Conservation (phyloP, 2,329 filamentous ascomycete genomes). For the Colletotrichum lupini region DNA sequence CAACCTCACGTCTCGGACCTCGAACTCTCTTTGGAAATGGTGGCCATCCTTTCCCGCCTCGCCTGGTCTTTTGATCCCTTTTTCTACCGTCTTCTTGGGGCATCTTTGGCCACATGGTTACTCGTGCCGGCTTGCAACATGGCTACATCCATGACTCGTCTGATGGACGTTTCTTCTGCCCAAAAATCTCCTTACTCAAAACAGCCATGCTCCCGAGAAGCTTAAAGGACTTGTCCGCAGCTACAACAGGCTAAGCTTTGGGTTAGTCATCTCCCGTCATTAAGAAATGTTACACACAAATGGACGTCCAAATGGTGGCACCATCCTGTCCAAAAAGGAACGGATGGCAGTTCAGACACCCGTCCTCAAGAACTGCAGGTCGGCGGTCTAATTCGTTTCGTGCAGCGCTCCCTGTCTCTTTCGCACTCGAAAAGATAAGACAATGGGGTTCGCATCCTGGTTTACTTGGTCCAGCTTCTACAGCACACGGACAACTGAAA, state of each 20-base stretch:
- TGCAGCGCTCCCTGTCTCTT: neutral
- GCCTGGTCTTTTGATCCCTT: neutral
- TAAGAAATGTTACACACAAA: neutral
- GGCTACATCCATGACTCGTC: slow-evolving; percentile 27
- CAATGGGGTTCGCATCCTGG: neutral
- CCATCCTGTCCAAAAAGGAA: slow-evolving; percentile 9
- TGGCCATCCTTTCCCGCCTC: neutral
- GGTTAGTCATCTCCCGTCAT: neutral
- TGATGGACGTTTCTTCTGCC: slow-evolving; percentile 9
- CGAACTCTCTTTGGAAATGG: slow-evolving; percentile 9
- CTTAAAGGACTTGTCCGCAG: neutral
- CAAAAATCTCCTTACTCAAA: neutral
- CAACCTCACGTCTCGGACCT: slow-evolving; percentile 27
- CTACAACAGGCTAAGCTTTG: neutral
- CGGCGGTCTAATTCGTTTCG: neutral
- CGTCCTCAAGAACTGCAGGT: slow-evolving; percentile 10
- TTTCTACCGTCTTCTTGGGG: neutral
- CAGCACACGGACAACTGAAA: neutral
- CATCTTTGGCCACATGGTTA: neutral
- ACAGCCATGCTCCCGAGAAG: slow-evolving; percentile 10
- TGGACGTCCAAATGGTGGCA: neutral
- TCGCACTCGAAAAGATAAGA: neutral
- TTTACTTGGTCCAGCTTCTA: neutral
- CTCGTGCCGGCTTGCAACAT: slow-evolving; percentile 2
- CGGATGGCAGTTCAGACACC: slow-evolving; percentile 27